Conservation (phyloP, 768 basidiomycete genomes). For the Termitomyces sp. region DNA sequence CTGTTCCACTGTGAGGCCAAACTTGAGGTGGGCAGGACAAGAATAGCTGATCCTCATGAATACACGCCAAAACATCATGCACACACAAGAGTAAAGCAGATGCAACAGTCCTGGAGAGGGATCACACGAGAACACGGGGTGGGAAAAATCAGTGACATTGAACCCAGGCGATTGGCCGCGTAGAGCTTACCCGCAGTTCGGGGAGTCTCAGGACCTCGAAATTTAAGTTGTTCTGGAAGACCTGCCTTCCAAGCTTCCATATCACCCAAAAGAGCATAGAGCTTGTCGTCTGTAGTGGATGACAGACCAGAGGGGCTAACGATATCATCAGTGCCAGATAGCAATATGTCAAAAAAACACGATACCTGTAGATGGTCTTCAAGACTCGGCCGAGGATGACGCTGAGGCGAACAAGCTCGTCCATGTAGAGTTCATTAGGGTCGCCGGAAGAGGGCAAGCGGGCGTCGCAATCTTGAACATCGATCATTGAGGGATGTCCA, state of each 20-base stretch:
- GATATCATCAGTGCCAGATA: slow-evolving; percentile 1
- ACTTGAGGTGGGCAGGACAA: slow-evolving; percentile 86
- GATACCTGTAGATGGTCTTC: slow-evolving; percentile 87
- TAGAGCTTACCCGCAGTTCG: slow-evolving; percentile 54
- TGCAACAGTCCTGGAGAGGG: slow-evolving; percentile 73
- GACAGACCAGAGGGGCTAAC: slow-evolving; percentile 81
- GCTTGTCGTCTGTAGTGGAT: slow-evolving; percentile 75
- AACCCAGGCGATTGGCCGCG: not conserved
- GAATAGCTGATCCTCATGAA: slow-evolving; percentile 97
- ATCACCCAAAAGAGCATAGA: slow-evolving; percentile 57
- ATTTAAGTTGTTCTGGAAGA: slow-evolving; percentile 75
- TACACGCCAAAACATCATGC: slow-evolving; percentile 97
- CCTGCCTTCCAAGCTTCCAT: slow-evolving; percentile 73
- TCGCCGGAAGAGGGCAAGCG: slow-evolving; percentile 88
- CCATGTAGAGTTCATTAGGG: slow-evolving; percentile 71
- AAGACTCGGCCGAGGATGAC: slow-evolving; percentile 87
- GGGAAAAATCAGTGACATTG: not conserved
- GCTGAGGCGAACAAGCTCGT: slow-evolving; percentile 87
- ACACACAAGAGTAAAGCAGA: slow-evolving; percentile 81
- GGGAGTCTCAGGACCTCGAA: slow-evolving; percentile 62
- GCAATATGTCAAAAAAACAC: not conserved
- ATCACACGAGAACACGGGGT: not conserved
- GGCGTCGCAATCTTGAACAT: slow-evolving; percentile 94
- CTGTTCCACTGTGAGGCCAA: slow-evolving; percentile 71
- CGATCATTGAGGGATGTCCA: slow-evolving; percentile 94